Conservation (phyloP, 345 rosid genomes). For the Salix exigua region DNA sequence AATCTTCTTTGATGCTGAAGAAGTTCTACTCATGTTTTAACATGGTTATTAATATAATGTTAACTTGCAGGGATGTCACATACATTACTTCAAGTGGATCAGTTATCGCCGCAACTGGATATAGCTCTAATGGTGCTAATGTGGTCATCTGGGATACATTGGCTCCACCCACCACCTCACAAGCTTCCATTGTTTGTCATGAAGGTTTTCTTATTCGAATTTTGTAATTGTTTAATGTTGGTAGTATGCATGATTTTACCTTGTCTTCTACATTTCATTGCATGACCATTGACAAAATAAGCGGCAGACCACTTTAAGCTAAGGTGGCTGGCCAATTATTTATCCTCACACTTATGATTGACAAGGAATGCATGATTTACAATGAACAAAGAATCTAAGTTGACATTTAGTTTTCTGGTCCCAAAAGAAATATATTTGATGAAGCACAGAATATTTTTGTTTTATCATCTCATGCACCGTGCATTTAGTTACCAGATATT, state of each 20-base stretch:
- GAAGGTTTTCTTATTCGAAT: constrained; percentile 50
- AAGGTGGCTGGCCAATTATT: no score
- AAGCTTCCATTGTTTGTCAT: constrained; percentile 77
- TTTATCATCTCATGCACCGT: not conserved
- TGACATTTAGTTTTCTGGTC: not conserved
- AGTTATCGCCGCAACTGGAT: constrained; percentile 77
- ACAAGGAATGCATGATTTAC: not conserved
- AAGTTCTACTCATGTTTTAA: not conserved
- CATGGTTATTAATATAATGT: constrained; percentile 3
- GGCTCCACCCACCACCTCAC: constrained; percentile 87
- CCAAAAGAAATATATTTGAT: not conserved
- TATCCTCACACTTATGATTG: no score
- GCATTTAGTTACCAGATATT: not conserved
- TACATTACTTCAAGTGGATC: constrained; percentile 89
- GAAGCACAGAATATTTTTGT: not conserved
- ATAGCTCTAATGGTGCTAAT: constrained; percentile 72
- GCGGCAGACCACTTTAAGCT: not conserved
- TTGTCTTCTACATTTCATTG: not conserved
- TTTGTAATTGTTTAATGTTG: not conserved
- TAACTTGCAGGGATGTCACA: constrained; percentile 67
- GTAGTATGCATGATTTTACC: not conserved
- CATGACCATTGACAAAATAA: not conserved
- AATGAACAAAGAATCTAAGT: not conserved
- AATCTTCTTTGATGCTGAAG: constrained; percentile 2
- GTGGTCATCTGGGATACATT: constrained; percentile 92